phyloP scores from a whole-genome alignment of 1,284 basidiomycete species.

The Malassezia cuniculi region DNA sequence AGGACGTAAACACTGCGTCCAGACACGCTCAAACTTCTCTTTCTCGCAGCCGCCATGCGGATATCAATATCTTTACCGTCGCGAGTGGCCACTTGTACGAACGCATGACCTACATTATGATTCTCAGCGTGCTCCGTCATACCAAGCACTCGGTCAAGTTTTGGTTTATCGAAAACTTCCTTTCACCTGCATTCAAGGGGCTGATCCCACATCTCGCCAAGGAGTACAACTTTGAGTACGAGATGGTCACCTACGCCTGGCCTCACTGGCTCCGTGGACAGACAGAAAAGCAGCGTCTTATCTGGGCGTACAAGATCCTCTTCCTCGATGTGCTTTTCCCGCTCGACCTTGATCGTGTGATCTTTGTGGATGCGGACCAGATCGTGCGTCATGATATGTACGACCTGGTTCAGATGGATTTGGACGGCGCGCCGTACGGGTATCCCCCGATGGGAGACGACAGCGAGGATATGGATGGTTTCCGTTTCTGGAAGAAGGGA shows the following conservation, averaged over 20 bases:
- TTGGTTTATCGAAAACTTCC: conserved; percentile 99
- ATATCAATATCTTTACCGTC: conserved; percentile 97
- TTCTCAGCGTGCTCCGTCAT: conserved; percentile 81
- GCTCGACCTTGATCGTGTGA: conserved; percentile 92
- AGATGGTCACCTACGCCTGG: conserved; percentile 97
- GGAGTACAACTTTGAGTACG: conserved; percentile 86
- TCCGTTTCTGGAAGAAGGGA: conserved; percentile 90
- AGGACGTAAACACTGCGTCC: conserved; percentile 46
- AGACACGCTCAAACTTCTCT: no score
- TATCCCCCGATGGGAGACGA: conserved; percentile 97
- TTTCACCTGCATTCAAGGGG: conserved; percentile 91
- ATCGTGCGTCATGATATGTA: conserved; percentile 91
- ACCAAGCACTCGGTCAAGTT: conserved; percentile 90
- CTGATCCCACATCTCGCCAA: conserved; percentile 83
- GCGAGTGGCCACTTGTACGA: conserved; percentile 92
- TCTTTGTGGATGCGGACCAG: conserved; percentile 78
- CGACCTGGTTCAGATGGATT: conserved; percentile 76
- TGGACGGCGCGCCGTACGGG: conserved; percentile 55
- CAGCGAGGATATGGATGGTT: conserved; percentile 81
- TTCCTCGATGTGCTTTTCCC: conserved; percentile 98
- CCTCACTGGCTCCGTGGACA: conserved; percentile 91
- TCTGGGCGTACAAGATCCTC: conserved; percentile 98
- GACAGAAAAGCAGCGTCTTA: conserved; percentile 91
- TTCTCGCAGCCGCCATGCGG: conserved; percentile 42
- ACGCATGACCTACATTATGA: conserved; percentile 96